A percentile compares a stretch with the other conserved stretches of the same genome.
These are phyloP conservation scores for Pneumocystis murina DNA, from an alignment of 1,139 yeast genomes.

Conservation along the genomic window DNA sequence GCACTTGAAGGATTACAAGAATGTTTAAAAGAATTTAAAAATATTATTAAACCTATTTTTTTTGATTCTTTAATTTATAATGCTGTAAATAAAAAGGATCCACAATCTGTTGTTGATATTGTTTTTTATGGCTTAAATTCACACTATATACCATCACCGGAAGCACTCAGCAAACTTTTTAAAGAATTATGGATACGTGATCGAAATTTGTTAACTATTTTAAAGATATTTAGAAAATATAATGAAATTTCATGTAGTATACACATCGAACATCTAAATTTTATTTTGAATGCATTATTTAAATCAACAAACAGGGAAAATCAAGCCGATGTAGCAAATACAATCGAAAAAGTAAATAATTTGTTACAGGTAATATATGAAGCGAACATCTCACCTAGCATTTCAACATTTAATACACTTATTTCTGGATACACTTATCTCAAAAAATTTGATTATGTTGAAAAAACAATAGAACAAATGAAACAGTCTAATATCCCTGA, in stretches of 20 bases:
- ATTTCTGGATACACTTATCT: background rate
- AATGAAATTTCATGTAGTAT: background rate
- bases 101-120: background rate
- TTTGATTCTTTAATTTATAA: background rate
- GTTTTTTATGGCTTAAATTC: background rate
- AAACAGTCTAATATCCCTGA: background rate
- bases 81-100: background rate
- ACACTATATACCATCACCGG: background rate
- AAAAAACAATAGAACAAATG: background rate
- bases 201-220: background rate
- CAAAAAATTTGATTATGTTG: background rate
- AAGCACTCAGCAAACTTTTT: background rate
- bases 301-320: background rate
- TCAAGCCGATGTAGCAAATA: background rate
- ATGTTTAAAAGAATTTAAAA: background rate
- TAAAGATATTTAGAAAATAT: background rate
- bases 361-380: background rate
- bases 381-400: background rate
- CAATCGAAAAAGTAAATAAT: background rate
- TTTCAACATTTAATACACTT: background rate
- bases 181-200: background rate
- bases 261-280: background rate
- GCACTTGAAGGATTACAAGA: background rate
- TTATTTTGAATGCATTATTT: background rate
- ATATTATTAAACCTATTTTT: background rate